These are phyloP conservation scores for Rosa rugosa DNA, from an alignment of 306 rosid genomes.

Conservation along the genomic window DNA sequence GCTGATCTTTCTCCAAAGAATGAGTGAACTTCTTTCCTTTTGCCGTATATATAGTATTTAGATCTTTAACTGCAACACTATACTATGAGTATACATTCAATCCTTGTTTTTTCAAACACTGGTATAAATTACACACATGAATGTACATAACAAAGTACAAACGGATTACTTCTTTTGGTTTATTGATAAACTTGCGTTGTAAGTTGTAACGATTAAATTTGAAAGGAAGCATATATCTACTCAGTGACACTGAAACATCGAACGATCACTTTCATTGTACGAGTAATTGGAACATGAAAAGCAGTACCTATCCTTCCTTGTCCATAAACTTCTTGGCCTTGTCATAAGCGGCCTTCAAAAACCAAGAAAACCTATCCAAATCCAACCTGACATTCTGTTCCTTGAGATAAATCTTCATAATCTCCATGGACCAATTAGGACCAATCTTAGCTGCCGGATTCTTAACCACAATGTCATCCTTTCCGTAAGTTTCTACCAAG, in stretches of 20 bases:
- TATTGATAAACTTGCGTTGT: neutral
- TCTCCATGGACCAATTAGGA: neutral
- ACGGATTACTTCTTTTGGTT: neutral
- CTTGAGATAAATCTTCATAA: conserved; percentile 19
- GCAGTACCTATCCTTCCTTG: neutral
- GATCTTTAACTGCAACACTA: too few relatives aligned
- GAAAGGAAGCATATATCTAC: neutral
- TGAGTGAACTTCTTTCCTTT: too few relatives aligned
- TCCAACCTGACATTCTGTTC: conserved; percentile 14
- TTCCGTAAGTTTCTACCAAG: conserved; percentile 3
- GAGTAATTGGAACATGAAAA: neutral
- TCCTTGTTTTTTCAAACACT: too few relatives aligned
- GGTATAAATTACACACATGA: too few relatives aligned
- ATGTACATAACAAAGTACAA: too few relatives aligned
- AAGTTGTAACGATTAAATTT: neutral
- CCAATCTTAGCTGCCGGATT: conserved; percentile 1
- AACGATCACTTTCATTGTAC: neutral
- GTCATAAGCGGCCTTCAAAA: conserved; percentile 5
- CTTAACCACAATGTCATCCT: conserved; percentile 10
- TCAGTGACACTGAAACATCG: neutral
- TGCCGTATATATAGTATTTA: too few relatives aligned
- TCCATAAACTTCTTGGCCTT: conserved; percentile 15
- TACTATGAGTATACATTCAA: too few relatives aligned
- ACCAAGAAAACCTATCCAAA: conserved; percentile 16
- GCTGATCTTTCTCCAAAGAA: too few relatives aligned